Base-by-base conservation (phyloP, 164 flowering plant genomes). In the Santalum album region DNA sequence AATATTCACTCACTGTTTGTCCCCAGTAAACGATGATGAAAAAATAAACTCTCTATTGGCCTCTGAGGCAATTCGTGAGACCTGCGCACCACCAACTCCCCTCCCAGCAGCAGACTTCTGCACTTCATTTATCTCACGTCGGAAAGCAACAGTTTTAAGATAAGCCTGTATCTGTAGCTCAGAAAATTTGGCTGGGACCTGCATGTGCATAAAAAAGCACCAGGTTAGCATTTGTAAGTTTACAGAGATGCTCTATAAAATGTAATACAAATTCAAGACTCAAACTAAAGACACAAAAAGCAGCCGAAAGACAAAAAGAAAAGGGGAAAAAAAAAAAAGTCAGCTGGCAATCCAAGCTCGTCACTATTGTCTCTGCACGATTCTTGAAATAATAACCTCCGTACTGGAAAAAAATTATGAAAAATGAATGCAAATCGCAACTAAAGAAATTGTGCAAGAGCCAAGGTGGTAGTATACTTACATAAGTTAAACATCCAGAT, bases 111-210 rank as follows among this genome's bases (percentile, higher is more conserved):
- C 94, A 78, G 84, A 63, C 74, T 83, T 92, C 74, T 83, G 96
- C 59, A 92, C 99, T 72, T 77, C 78, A 84, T 84, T 73, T 56
- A 92, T 92, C 78, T 92, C 96, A 45, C 91, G 81, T 19, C 96
- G 96, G 62, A 92, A 89, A 60, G 99, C 96, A 56, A 92, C 91
- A 50, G 96, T 82, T 70, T 92, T 92, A 29, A 92, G 96, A 75
- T 87, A 92, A 48, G 96, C 58, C 65, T 89, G 81, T 78, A 89
- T 92, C 74, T 92, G 96, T 24, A 89, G 75, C 73, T 86, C 96
- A 26, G 96, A 86, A 52, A 92, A 89, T 51, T 83, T 84, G 56
- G 65, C 73, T 12, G 96, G 96, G 18, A 80, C 86, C 96, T 92
- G 63, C 3, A 55, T 24, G 43, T 24, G 34, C 10, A 63, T 25